A percentile compares a stretch with the other conserved stretches of the same genome.
These are phyloP conservation scores for Anastatica hierochuntica DNA, from an alignment of 345 rosid genomes.

Conservation along the genomic window DNA sequence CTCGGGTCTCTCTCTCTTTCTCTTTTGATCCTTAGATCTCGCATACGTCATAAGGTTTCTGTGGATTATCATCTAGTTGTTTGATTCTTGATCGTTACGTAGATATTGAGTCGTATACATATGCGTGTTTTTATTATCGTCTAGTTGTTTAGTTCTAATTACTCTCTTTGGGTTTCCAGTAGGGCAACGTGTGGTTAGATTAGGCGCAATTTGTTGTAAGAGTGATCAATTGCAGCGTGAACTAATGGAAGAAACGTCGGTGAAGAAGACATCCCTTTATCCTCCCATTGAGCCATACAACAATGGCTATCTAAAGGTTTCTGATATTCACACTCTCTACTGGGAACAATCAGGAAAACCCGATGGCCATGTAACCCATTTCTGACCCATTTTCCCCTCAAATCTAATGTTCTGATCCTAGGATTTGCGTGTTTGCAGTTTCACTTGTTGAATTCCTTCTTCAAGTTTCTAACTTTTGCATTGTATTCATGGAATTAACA, in stretches of 20 bases:
- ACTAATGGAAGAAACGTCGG: slow-evolving; percentile 22
- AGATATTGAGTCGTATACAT: too few species aligned
- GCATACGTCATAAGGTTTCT: background rate
- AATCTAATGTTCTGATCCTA: too few species aligned
- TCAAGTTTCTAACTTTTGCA: slow-evolving; percentile 1
- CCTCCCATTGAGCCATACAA: slow-evolving; percentile 58
- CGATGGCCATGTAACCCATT: slow-evolving; percentile 46
- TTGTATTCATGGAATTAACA: background rate
- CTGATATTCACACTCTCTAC: slow-evolving; percentile 61
- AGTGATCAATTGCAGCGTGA: slow-evolving; percentile 25
- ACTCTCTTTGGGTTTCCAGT: background rate
- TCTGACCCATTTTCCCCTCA: too few species aligned
- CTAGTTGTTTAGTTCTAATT: too few species aligned
- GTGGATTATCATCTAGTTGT: background rate
- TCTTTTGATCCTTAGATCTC: background rate
- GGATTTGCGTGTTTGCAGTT: too few species aligned
- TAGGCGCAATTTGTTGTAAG: background rate
- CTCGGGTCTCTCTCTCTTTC: background rate
- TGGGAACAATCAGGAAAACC: slow-evolving; percentile 97
- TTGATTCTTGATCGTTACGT: background rate
- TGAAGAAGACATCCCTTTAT: slow-evolving; percentile 42
- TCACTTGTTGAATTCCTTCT: too few species aligned
- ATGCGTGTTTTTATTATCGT: too few species aligned
- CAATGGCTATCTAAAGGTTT: slow-evolving; percentile 66
- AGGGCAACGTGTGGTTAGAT: background rate